Base-by-base conservation (phyloP, 805 yeast species). In the Tetrapisispora arboricola region DNA sequence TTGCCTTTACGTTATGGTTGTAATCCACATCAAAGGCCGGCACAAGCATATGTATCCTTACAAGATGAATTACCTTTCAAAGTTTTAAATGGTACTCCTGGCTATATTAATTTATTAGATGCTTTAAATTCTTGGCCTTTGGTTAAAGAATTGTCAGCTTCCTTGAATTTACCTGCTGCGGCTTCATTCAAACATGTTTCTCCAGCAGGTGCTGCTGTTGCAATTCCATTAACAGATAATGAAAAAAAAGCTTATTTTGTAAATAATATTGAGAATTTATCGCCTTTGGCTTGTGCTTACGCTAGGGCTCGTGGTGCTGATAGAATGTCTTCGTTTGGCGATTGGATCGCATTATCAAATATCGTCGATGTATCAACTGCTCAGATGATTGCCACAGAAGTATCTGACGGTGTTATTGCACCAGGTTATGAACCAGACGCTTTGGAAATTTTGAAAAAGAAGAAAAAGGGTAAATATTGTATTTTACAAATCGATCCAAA, bases 291-390 rank as follows among this genome's bases (percentile, higher is more conserved):
- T 48, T 83, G 84, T 61, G 98, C 98, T 44, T 92, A 92, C 60
- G 98, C 97, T 29, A 84, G 97, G 70, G 98, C 98, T 42, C 84
- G 98, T 68, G 98, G 98, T 66, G 98, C 98, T 52, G 98, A 92
- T 70, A 82, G 98, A 76, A 92, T 92, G 98, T 88, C 96, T 6
- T 84, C 95, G 12, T 92, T 92, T 63, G 98, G 98, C 61, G 98
- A 92, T 69, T 92, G 87, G 74, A 90, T 92, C 58, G 98, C 98
- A 36, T 73, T 92, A 50, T 87, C 96, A 47, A 90, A 90, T 73
- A 84, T 84, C 65, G 98, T 92, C 51, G 98, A 92, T 65, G 71
- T 83, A 41, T 87, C 96, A 60, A 92, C 98, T 45, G 98, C 98
- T 41, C 82, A 84, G 67, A 90, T 92, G 67, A 92, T 92, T 63